phyloP scores from a whole-genome alignment of 192 early-diverging fungal genomes.

The Chytriomyces sp. region DNA sequence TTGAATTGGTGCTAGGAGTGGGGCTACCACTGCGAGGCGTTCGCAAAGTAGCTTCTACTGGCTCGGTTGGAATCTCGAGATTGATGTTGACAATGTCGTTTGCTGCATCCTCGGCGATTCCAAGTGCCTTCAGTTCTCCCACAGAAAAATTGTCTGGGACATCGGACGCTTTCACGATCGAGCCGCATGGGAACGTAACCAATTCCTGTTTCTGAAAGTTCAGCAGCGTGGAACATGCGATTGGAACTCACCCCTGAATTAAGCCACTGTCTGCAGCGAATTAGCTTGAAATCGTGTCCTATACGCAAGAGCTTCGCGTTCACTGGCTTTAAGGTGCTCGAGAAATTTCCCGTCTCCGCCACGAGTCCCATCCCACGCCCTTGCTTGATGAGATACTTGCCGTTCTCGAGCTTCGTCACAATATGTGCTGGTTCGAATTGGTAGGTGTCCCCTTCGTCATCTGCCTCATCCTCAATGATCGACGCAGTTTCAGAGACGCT shows the following conservation, averaged over 20 bases:
- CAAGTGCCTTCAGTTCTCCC: background rate
- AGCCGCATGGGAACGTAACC: background rate
- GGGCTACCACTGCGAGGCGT: background rate
- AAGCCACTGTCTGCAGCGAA: background rate
- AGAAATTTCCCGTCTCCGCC: conserved; percentile 5
- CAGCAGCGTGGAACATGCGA: background rate
- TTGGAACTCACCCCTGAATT: background rate
- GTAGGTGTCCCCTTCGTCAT: conserved; percentile 25
- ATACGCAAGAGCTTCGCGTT: background rate
- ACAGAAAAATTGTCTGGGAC: background rate
- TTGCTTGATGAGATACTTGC: background rate
- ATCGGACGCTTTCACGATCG: background rate
- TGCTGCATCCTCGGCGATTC: background rate
- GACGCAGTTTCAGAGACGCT: background rate
- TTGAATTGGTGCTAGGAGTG: background rate
- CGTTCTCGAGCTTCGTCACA: background rate
- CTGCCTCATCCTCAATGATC: background rate
- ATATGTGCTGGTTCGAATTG: conserved; percentile 11
- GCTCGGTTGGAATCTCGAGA: too few species aligned
- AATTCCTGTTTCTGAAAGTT: background rate
- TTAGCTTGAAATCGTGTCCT: conserved; percentile 4
- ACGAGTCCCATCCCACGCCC: conserved; percentile 12
- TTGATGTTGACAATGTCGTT: background rate
- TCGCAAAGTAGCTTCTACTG: background rate
- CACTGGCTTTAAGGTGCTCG: background rate